Percentiles rank a stretch among this genome's conserved stretches.
Conservation (phyloP, 2,329 filamentous ascomycete species). For the Neopestalotiopsis rosae region DNA sequence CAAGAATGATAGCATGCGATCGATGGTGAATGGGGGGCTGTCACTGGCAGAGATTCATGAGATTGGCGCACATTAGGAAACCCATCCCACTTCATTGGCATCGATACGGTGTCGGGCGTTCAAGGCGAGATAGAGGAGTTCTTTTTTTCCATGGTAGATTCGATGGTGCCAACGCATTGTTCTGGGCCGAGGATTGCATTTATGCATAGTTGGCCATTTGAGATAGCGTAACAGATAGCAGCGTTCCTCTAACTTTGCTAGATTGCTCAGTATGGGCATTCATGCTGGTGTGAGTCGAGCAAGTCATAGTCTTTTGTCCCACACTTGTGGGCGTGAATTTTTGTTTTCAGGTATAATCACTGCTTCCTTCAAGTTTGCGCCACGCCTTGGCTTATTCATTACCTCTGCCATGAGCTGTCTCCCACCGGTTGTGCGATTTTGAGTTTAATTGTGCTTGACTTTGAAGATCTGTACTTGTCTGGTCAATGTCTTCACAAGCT, state of each 20-base stretch:
- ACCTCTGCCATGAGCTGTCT: too few relatives aligned
- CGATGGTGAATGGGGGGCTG: neutral
- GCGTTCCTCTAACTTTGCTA: neutral
- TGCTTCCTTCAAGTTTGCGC: neutral
- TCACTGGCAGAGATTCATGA: neutral
- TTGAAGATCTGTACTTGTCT: too few relatives aligned
- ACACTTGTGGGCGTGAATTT: neutral
- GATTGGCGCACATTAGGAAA: slow-evolving; percentile 7
- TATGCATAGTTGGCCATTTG: slow-evolving; percentile 6
- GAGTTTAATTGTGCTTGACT: too few relatives aligned
- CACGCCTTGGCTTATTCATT: too few relatives aligned
- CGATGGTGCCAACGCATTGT: neutral
- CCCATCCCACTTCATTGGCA: slow-evolving; percentile 6
- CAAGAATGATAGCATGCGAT: neutral
- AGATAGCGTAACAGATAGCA: neutral
- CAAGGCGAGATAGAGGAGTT: slow-evolving; percentile 5
- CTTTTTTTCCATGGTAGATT: neutral
- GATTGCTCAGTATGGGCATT: neutral
- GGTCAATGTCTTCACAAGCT: too few relatives aligned
- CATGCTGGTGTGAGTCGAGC: neutral
- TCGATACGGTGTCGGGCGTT: slow-evolving; percentile 13
- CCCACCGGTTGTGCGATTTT: too few relatives aligned
- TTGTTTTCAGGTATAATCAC: neutral
- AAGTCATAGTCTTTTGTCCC: neutral
- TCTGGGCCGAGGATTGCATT: neutral